Evolutionary conservation across 129 eudicot genomes (phyloP), one percentile per base, ranked within the genome.

Genomic region (Centella asiatica): DNA sequence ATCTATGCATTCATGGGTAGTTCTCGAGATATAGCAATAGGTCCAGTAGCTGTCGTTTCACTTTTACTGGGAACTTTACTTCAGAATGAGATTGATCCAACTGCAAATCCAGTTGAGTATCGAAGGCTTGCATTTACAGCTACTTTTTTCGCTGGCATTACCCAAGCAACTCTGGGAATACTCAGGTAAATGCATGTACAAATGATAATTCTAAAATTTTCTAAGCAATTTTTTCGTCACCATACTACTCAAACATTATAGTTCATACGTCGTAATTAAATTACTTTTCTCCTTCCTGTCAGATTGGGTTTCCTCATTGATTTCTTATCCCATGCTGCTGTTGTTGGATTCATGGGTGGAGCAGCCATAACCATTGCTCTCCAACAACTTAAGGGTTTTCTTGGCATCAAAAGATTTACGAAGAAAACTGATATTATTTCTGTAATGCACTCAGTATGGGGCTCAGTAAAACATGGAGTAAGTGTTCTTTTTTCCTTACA

Each of bases 1-100:
- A 67, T 89, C 14, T 89, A 89, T 29, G 95, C 97, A 6, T 81
- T 83, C 64, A 85, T 89, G 97, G 97, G 97, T 50, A 88, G 96
- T 63, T 88, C 96, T 22, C 62, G 89, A 46, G 96, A 88, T 73
- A 81, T 88, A 49, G 97, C 90, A 20, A 89, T 89, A 2, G 95
- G 97, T 23, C 97, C 95, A 0, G 97, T 89, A 40, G 95, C 95
- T 26, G 95, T 85, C 44, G 95, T 89, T 5, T 85, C 97, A 26
- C 77, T 89, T 12, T 66, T 89, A 40, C 57, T 89, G 19, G 97
- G 97, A 26, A 85, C 87, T 17, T 64, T 89, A 34, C 73, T 89
- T 22, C 74, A 65, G 54, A 65, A 66, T n/a, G 97, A 89, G 72
- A 72, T 70, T 68, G 90, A 89, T 74, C 87, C 90, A 0, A 44